Evolutionary conservation across 148 eudicot species (phyloP).

Genomic region (Rhododendron williamsianum): DNA sequence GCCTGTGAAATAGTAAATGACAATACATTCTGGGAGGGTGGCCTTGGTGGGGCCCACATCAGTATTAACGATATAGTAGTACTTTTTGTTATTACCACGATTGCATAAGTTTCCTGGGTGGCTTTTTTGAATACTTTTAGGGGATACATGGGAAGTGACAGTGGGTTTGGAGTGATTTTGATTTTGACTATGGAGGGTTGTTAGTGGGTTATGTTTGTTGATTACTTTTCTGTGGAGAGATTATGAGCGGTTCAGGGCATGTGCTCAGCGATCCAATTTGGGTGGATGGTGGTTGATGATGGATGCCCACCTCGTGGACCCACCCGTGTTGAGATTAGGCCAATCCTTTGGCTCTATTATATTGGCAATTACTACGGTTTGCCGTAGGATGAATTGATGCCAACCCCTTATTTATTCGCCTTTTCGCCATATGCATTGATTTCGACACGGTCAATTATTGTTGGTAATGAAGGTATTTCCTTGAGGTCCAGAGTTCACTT

Average conservation of each 20-base stretch:
- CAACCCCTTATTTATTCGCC: neutral
- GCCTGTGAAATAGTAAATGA: neutral
- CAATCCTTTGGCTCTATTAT: conserved; percentile 6
- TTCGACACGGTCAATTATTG: neutral
- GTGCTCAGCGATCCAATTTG: conserved; percentile 24
- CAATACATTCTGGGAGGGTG: neutral
- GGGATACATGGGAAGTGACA: neutral
- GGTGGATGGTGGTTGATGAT: conserved; percentile 37
- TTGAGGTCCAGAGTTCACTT: conserved; percentile 20
- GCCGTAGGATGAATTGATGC: conserved; percentile 8
- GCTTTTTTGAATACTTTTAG: conserved; percentile 12
- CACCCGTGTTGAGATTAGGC: conserved; percentile 7
- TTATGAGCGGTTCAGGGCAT: conserved; percentile 38
- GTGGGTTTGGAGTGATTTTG: conserved; percentile 15
- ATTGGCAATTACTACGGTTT: conserved; percentile 7
- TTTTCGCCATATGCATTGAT: neutral
- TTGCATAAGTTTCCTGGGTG: conserved; percentile 20
- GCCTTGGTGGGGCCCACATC: neutral
- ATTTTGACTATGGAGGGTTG: conserved; percentile 33
- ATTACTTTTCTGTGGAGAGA: conserved; percentile 33
- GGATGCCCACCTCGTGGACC: conserved; percentile 20
- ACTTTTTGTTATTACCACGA: neutral
- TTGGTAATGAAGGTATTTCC: conserved; percentile 2
- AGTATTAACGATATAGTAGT: neutral
- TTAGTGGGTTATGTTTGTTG: conserved; percentile 26